Evolutionary conservation across 2,329 filamentous ascomycete species (phyloP).

Genomic region (Phialocephala subalpina): DNA sequence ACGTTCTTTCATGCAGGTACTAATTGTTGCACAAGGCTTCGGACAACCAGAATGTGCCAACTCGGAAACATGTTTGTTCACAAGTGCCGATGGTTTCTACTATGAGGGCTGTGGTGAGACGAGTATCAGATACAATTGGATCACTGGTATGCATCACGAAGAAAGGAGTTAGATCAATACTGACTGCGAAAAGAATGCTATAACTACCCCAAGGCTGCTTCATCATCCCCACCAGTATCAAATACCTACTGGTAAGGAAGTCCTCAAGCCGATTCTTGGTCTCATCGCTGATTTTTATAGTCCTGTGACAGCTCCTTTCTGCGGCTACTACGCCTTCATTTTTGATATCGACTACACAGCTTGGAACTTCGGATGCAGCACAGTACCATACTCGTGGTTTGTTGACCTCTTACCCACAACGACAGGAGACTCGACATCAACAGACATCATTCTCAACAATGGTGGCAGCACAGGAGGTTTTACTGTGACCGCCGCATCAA

Average conservation of each 20-base stretch:
- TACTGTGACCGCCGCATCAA: conserved; percentile 1
- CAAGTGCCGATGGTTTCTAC: conserved; percentile 23
- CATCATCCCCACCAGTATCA: conserved; percentile 21
- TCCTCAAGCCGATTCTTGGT: background rate
- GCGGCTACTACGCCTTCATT: conserved; percentile 36
- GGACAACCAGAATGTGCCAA: conserved; percentile 33
- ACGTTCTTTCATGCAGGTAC: background rate
- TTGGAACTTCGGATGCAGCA: conserved; percentile 36
- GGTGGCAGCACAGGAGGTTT: background rate
- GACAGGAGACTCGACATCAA: background rate
- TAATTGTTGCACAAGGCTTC: conserved; percentile 18
- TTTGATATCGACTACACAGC: conserved; percentile 27
- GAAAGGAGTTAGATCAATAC: background rate
- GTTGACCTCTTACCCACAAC: conserved; percentile 25
- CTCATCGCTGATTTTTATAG: conserved; percentile 15
- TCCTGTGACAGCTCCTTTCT: conserved; percentile 25
- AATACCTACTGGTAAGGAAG: conserved; percentile 33
- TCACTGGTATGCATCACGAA: conserved; percentile 23
- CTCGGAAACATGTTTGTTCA: conserved; percentile 36
- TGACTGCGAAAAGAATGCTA: conserved; percentile 27
- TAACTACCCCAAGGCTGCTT: conserved; percentile 24
- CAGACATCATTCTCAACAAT: conserved; percentile 11
- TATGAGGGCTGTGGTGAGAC: conserved; percentile 38
- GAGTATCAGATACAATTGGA: conserved; percentile 33
- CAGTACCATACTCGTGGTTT: conserved; percentile 26